Percentiles rank a stretch among this genome's conserved stretches.
Conservation (phyloP, 345 rosid species). For the Hypericum perforatum region DNA sequence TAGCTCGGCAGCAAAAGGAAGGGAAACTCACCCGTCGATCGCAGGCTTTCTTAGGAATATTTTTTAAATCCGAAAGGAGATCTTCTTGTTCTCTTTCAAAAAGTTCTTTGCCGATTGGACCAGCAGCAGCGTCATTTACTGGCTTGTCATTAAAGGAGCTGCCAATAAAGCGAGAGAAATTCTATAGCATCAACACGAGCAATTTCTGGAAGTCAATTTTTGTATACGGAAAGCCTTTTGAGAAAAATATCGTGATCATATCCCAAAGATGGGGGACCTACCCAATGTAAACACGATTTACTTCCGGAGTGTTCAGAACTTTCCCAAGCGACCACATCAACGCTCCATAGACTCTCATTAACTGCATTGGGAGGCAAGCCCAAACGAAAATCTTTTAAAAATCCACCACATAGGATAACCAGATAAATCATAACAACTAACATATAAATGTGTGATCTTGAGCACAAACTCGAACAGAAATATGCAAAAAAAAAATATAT, state of each 20-base stretch:
- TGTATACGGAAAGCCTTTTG: no score
- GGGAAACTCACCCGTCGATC: constrained; percentile 74
- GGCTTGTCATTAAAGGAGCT: constrained; percentile 96
- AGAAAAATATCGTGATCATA: neutral
- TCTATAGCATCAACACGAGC: constrained; percentile 8
- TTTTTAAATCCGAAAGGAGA: constrained; percentile 79
- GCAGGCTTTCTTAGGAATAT: constrained; percentile 95
- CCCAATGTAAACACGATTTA: constrained; percentile 91
- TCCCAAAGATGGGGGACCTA: constrained; percentile 16
- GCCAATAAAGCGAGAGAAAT: constrained; percentile 17
- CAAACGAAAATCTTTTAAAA: constrained; percentile 1
- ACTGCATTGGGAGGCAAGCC: constrained; percentile 30
- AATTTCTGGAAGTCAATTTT: neutral
- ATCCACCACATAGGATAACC: constrained; percentile 4
- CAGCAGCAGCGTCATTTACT: constrained; percentile 56
- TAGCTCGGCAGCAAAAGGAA: no score
- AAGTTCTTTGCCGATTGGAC: constrained; percentile 86
- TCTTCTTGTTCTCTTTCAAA: constrained; percentile 93
- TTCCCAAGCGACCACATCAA: constrained; percentile 98
- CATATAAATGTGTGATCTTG: constrained; percentile 1
- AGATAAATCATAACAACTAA: neutral
- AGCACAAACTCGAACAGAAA: neutral
- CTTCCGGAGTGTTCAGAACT: constrained; percentile 94
- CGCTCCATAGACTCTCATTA: constrained; percentile 99
- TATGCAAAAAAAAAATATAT: neutral